Evolutionary conservation across 306 rosid species (phyloP), one percentile per base, ranked within the genome.

Genomic region (Chamaecrista fasciculata): DNA sequence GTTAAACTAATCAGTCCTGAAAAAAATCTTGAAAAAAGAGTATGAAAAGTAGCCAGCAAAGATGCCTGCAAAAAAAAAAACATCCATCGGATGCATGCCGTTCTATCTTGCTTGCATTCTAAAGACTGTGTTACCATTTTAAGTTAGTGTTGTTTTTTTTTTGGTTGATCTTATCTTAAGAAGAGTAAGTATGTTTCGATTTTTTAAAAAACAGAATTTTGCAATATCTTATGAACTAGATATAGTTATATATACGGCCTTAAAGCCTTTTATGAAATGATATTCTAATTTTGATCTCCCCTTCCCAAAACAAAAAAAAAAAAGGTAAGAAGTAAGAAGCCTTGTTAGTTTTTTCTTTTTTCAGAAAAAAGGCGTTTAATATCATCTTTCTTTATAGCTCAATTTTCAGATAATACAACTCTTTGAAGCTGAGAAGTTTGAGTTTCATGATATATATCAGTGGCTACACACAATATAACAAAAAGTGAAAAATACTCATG

Each of bases 11-110:
- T 36, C 44, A 59, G 20, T 69, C 37, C 47, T 39, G 10, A 33
- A 65, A 49, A 42, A 55, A 24, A 65, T 52, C 21, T 31, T 36
- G 18, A 60, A 80, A 80, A 52, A 18, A 40, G 11, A 50, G 14
- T 19, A 33, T 34, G 43, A 15, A 12, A 52, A 61, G 43, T 51
- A 12, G 12, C 34, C 9, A 57, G 42, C 42, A 18, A 48, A 57
- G n/a, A n/a, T n/a, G n/a, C n/a, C 34, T 57, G 11, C 28, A 29
- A 29, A 10, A 8, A 55, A 55, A 29, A 6, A 55, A 64, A 58
- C 24, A 56, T 47, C 60, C 47, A 33, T 53, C n/a, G 5, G 48
- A 39, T 59, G 61, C 42, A 37, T 51, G 36, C 25, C 26, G 50
- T 75, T 46, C 60, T 26, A 1, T n/a, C n/a, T n/a, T n/a, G n/a